A percentile compares a stretch with the other conserved stretches of the same genome.
phyloP scores from a whole-genome alignment of 192 early-diverging fungal genomes.

The Coemansia sp. region DNA sequence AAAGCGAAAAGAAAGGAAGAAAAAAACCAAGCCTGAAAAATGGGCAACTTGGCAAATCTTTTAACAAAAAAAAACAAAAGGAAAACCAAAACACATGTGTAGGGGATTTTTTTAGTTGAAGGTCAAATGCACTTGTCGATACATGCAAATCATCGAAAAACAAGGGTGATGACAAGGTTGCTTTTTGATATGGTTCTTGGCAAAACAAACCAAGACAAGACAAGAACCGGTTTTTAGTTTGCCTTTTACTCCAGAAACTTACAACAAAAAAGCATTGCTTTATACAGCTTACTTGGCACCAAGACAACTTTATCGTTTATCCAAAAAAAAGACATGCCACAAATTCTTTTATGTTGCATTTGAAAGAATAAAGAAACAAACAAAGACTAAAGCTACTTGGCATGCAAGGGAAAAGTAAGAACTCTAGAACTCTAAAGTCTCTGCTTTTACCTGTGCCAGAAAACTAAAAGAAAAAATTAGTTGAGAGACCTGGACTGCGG shows the following conservation, averaged over 20 bases:
- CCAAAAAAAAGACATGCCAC: not conserved
- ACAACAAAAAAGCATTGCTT: not conserved
- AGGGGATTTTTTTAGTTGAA: too few relatives aligned
- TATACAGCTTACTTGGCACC: not conserved
- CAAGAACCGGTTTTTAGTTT: too few relatives aligned
- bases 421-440: not conserved
- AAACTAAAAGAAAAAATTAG: too few relatives aligned
- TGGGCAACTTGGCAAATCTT: not conserved
- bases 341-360: not conserved
- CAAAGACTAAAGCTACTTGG: not conserved
- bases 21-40: not conserved
- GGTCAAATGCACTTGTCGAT: too few relatives aligned
- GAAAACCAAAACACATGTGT: too few relatives aligned
- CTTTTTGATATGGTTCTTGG: not conserved
- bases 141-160: too few relatives aligned
- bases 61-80: not conserved
- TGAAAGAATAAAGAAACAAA: not conserved
- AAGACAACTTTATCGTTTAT: not conserved
- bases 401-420: not conserved
- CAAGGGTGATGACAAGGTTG: too few relatives aligned
- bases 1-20: not conserved
- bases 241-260: not conserved
- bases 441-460: too few relatives aligned
- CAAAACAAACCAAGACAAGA: not conserved
- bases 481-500: too few relatives aligned